Evolutionary conservation across 768 basidiomycete genomes (phyloP).

Genomic region (Xerocomellus chrysenteron): DNA sequence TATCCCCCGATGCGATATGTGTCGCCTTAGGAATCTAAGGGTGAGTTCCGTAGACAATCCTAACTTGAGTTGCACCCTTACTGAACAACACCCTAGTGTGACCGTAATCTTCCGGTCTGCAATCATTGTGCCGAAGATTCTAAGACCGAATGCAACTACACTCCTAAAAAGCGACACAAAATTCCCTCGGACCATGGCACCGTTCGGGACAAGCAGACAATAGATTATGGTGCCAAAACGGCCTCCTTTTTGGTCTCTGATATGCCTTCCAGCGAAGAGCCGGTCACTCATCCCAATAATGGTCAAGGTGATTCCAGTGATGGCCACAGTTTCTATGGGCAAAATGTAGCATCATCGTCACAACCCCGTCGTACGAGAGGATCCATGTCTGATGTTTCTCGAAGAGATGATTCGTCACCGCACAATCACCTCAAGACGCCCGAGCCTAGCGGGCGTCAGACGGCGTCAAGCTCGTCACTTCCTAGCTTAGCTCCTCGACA

Average conservation of each 20-base stretch:
- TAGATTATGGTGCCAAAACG: slow-evolving; percentile 45
- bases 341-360: slow-evolving; percentile 43
- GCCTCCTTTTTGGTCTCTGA: slow-evolving; percentile 50
- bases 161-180: slow-evolving; percentile 67
- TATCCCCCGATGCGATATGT: slow-evolving; percentile 71
- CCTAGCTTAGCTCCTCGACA: slow-evolving; percentile 25
- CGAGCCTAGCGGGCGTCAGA: slow-evolving; percentile 22
- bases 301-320: slow-evolving; percentile 28
- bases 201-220: slow-evolving; percentile 36
- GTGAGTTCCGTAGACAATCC: slow-evolving; percentile 35
- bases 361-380: slow-evolving; percentile 23
- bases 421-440: slow-evolving; percentile 21
- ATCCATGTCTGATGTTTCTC: slow-evolving; percentile 24
- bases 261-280: slow-evolving; percentile 34
- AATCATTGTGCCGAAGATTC: slow-evolving; percentile 58
- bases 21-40: slow-evolving; percentile 65
- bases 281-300: slow-evolving; percentile 9
- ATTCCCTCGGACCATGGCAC: slow-evolving; percentile 44
- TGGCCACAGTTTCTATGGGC: slow-evolving; percentile 46
- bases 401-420: slow-evolving; percentile 17
- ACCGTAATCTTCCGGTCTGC: slow-evolving; percentile 69
- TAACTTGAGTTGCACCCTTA: background rate
- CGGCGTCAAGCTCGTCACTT: slow-evolving; percentile 19
- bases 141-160: slow-evolving; percentile 65
- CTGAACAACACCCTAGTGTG: slow-evolving; percentile 47